Evolutionary conservation across 1,284 basidiomycete genomes (phyloP).

Genomic region (Austroboletus rostrupii): DNA sequence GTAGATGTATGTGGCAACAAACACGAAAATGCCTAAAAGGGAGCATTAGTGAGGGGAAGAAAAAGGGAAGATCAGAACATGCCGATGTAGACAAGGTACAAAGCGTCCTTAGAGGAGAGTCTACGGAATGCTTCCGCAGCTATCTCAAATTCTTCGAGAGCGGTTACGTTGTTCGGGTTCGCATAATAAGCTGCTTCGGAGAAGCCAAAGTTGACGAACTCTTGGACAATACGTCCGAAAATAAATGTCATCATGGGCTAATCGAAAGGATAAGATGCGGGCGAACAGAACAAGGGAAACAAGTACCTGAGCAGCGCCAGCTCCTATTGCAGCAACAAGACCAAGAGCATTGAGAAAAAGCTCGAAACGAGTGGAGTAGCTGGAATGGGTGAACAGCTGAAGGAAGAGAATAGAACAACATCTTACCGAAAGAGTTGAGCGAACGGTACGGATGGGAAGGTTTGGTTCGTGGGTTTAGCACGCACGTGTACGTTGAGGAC

Average conservation of each 20-base stretch:
- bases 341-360: slow-evolving; percentile 61
- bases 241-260: slow-evolving; percentile 81
- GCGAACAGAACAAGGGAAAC: neutral
- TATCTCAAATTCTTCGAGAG: slow-evolving; percentile 29
- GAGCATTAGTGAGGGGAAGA: slow-evolving; percentile 1
- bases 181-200: slow-evolving; percentile 23
- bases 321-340: slow-evolving; percentile 60
- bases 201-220: slow-evolving; percentile 64
- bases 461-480: too few species aligned
- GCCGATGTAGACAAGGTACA: slow-evolving; percentile 71
- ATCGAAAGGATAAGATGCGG: neutral
- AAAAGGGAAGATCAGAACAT: slow-evolving; percentile 25
- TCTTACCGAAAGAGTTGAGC: slow-evolving; percentile 22
- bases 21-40: slow-evolving; percentile 56
- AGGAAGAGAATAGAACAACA: neutral
- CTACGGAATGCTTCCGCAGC: slow-evolving; percentile 51
- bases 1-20: slow-evolving; percentile 70
- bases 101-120: slow-evolving; percentile 54
- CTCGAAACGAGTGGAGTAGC: slow-evolving; percentile 54
- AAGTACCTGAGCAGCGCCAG: slow-evolving; percentile 71
- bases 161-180: slow-evolving; percentile 19
- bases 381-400: slow-evolving; percentile 4
- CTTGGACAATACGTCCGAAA: slow-evolving; percentile 75
- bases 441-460: too few species aligned
- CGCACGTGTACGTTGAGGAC: too few species aligned